Evolutionary conservation across 345 rosid species (phyloP), one percentile per base, ranked within the genome.

Genomic region (Rhodamnia rubescens): DNA sequence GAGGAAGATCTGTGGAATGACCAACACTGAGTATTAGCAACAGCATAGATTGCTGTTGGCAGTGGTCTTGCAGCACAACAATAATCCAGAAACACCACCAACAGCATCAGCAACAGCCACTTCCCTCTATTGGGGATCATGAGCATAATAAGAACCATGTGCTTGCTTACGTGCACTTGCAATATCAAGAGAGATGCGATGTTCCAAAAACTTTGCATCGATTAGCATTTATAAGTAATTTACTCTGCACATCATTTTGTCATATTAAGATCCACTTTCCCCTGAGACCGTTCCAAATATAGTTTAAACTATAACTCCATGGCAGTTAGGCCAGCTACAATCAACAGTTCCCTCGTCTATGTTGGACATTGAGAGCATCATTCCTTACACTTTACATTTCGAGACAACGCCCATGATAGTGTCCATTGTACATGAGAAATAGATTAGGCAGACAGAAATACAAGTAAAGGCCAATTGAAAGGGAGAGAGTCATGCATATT

Each of bases 1-100:
- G 97, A 84, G 98, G 97, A 87, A 96, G 94, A 91, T 95, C 98
- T 96, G 90, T 47, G 52, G 54, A 86, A 44, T 81, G 81, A 83
- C 69, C 81, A 81, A 53, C 40, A 64, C 56, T 26, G 42, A 49
- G 42, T 64, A 49, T 64, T 52, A 56, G n/a, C 84, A 82, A 82
- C 47, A 11, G 49, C 21, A 29, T 51, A 52, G 40, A 81, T 55
- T 49, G 36, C 24, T 32, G 47, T 18, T 36, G 47, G 78, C 44
- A 69, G 40, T 6, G 42, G 42, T 61, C 11, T 3, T 61, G 42
- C 21, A 15, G 74, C 74, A 61, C 14, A 9, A 61, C 21, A 61
- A 61, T 32, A 69, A 32, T 69, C 13, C 78, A 69, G 78, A 69
- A 69, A 32, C 12, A 32, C 22, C 44, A 64, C 32, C 42, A 64